A percentile compares a stretch with the other conserved stretches of the same genome.
phyloP scores from a whole-genome alignment of 2,329 filamentous ascomycete species.

The Neonectria magnoliae region DNA sequence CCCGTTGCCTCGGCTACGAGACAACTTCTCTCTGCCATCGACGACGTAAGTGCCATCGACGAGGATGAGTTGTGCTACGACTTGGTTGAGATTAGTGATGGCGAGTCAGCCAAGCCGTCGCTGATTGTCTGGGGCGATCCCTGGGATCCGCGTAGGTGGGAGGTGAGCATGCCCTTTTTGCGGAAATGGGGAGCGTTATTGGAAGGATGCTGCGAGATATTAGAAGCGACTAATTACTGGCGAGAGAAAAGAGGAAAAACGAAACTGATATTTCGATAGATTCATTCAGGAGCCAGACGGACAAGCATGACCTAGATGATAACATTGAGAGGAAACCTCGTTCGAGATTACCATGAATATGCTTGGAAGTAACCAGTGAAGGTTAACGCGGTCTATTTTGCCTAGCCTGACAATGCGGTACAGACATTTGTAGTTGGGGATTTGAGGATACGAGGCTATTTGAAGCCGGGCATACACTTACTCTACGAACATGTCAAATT shows the following conservation, averaged over 20 bases:
- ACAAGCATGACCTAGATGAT: too few relatives aligned
- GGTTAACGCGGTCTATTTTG: too few relatives aligned
- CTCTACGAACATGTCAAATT: too few relatives aligned
- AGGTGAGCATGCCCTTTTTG: constrained; percentile 56
- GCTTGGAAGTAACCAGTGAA: too few relatives aligned
- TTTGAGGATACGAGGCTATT: neutral
- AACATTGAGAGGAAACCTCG: too few relatives aligned
- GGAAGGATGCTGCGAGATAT: constrained; percentile 48
- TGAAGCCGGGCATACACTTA: too few relatives aligned
- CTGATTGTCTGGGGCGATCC: constrained; percentile 61
- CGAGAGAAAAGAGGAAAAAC: constrained; percentile 22
- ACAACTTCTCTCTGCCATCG: constrained; percentile 17
- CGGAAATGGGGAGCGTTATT: constrained; percentile 55
- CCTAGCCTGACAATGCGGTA: too few relatives aligned
- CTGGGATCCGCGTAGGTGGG: constrained; percentile 57
- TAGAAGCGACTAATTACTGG: constrained; percentile 51
- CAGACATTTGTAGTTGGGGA: too few relatives aligned
- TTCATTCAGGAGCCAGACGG: neutral
- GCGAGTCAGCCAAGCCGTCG: constrained; percentile 3
- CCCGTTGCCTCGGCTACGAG: constrained; percentile 14
- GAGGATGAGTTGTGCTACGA: constrained; percentile 21
- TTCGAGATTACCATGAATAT: too few relatives aligned
- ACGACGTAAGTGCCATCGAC: neutral
- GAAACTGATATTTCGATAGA: neutral
- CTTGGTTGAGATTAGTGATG: constrained; percentile 9